Evolutionary conservation across 2,329 filamentous ascomycete genomes (phyloP), one percentile per base, ranked within the genome.

Genomic region (Apiospora rasikravindrae): DNA sequence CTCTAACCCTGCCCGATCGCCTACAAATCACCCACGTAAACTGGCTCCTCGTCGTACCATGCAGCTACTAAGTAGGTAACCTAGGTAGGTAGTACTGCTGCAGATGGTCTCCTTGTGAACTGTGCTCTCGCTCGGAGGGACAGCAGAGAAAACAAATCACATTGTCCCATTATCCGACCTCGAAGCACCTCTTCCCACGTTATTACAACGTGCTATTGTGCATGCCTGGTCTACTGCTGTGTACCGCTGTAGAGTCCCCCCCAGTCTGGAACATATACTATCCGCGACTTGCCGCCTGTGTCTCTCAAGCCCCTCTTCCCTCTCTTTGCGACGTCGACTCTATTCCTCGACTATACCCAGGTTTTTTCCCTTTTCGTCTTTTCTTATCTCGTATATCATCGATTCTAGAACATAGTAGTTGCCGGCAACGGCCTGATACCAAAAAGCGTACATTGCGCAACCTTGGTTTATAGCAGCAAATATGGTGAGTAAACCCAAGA

Each of bases 401-500:
- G 75, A 74, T 74, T 77, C 70, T 80, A 78, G 77, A 80, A 71
- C 57, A 64, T 64, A 75, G 73, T 69, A 74, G 69, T 69, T 72
- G 79, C 79, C 79, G 80, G 79, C 80, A 73, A 81, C 80, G 80
- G 80, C 79, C 57, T 73, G 47, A 76, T 77, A 75, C 72, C 74
- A 71, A 76, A 76, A 49, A 45, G 75, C 51, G 42, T 45, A 71
- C 70, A 73, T 74, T 73, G 73, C 75, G 77, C 73, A 29, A 29
- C n/a, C 40, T 45, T 45, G 40, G 44, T 71, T 40, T 29, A 61
- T 66, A 69, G 68, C 33, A 70, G 67, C 66, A 64, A 76, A 73
- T 71, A 77, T 77, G 75, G 76, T 77, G 72, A 49, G 75, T 53
- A 24, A 29, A 13, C 14, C 24, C 40, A 26, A 40, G 6, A n/a